Conservation (phyloP, 208 protist genomes). For the Wallacemonas sp. region DNA sequence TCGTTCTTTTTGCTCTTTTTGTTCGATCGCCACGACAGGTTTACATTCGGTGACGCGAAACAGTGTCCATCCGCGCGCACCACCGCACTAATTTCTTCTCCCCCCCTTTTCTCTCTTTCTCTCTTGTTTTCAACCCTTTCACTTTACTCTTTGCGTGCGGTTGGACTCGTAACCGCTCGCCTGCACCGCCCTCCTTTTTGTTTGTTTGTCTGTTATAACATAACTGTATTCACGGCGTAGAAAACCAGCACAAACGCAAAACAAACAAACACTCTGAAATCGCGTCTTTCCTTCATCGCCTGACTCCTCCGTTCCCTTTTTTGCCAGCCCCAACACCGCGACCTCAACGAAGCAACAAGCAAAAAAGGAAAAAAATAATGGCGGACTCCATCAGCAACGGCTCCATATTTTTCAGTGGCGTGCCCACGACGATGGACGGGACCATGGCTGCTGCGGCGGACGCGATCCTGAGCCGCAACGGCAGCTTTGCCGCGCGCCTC, state of each 20-base stretch:
- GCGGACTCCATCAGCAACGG: not conserved
- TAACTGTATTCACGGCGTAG: no score
- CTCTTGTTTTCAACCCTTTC: no score
- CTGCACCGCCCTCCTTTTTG: not conserved
- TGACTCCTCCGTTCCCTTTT: not conserved
- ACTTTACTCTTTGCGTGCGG: no score
- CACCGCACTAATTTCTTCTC: not conserved
- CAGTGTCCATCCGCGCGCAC: not conserved
- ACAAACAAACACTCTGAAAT: no score
- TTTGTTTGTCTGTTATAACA: not conserved
- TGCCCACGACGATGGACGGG: not conserved
- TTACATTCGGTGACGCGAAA: no score
- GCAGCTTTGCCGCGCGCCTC: constrained; percentile 4
- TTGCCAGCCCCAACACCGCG: not conserved
- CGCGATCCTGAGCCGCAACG: constrained; percentile 8
- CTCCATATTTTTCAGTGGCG: not conserved
- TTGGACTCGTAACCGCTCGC: no score
- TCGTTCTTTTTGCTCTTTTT: not conserved
- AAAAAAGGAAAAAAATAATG: not conserved
- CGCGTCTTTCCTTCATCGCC: no score
- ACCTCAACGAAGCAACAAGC: not conserved
- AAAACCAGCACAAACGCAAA: no score
- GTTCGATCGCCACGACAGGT: no score
- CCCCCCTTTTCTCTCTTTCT: not conserved
- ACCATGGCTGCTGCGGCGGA: constrained; percentile 8